Evolutionary conservation across 2,329 filamentous ascomycete species (phyloP).

Genomic region (Amesomyces nigricolor): DNA sequence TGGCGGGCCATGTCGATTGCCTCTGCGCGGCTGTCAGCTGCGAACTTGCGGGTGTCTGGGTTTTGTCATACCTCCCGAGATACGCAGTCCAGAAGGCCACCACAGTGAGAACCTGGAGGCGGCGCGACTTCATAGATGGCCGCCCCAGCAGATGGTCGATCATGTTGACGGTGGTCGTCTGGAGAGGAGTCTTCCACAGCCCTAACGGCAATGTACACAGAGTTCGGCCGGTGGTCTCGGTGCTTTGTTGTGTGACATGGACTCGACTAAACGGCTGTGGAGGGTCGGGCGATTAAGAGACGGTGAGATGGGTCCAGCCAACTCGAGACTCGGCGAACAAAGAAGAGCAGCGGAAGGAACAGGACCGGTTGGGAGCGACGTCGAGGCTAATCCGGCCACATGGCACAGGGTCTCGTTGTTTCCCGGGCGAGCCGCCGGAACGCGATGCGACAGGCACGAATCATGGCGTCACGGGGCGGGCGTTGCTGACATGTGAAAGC

Average conservation of each 20-base stretch:
- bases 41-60: background rate
- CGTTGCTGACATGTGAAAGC: constrained; percentile 18
- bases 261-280: background rate
- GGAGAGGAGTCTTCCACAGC: background rate
- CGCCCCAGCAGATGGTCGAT: constrained; percentile 88
- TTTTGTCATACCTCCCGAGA: constrained; percentile 58
- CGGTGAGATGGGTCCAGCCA: too few relatives aligned
- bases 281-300: too few relatives aligned
- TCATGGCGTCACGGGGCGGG: constrained; percentile 22
- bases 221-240: too few relatives aligned
- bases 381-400: constrained; percentile 14
- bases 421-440: constrained; percentile 4
- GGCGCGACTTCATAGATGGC: constrained; percentile 84
- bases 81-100: constrained; percentile 89
- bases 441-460: constrained; percentile 16
- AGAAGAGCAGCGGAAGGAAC: background rate
- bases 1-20: constrained; percentile 83
- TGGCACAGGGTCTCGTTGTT: constrained; percentile 2
- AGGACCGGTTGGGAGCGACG: background rate
- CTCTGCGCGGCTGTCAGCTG: constrained; percentile 45
- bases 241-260: background rate
- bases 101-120: constrained; percentile 87
- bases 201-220: too few relatives aligned
- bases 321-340: background rate
- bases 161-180: constrained; percentile 36